Conservation (phyloP, 148 eudicot species). For the Diospyros kaki region DNA sequence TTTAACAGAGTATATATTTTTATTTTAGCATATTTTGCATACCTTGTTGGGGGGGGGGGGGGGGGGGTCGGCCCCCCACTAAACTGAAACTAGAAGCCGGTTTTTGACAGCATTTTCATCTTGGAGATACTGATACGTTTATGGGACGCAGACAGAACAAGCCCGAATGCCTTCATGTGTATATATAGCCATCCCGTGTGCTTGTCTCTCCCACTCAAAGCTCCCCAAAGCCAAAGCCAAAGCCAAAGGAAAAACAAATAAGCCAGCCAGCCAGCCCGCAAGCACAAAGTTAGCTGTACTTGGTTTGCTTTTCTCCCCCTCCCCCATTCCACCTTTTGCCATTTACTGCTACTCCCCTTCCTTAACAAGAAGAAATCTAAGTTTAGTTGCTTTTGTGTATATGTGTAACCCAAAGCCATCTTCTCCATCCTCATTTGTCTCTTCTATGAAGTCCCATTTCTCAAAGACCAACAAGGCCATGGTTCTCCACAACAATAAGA, state of each 20-base stretch:
- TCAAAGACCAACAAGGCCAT: constrained; percentile 29
- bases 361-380: neutral
- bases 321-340: neutral
- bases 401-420: constrained; percentile 57
- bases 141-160: constrained; percentile 1
- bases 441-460: constrained; percentile 41
- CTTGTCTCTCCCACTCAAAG: constrained; percentile 19
- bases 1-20: no score
- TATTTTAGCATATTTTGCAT: no score
- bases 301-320: neutral
- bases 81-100: constrained; percentile 14
- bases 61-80: neutral
- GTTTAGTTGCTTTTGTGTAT: constrained; percentile 5
- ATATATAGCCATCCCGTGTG: constrained; percentile 10
- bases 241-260: constrained; percentile 4
- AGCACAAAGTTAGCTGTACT: neutral
- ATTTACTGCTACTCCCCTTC: neutral
- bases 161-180: constrained; percentile 13
- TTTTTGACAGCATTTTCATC: constrained; percentile 12
- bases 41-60: neutral
- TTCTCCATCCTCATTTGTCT: constrained; percentile 36
- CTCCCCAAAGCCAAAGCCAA: neutral
- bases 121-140: constrained; percentile 20
- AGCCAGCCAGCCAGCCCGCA: neutral
- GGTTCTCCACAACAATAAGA: constrained; percentile 20